Evolutionary conservation across 768 basidiomycete genomes (phyloP), one percentile per base, ranked within the genome.

Genomic region (Rhizopogon vesiculosus): DNA sequence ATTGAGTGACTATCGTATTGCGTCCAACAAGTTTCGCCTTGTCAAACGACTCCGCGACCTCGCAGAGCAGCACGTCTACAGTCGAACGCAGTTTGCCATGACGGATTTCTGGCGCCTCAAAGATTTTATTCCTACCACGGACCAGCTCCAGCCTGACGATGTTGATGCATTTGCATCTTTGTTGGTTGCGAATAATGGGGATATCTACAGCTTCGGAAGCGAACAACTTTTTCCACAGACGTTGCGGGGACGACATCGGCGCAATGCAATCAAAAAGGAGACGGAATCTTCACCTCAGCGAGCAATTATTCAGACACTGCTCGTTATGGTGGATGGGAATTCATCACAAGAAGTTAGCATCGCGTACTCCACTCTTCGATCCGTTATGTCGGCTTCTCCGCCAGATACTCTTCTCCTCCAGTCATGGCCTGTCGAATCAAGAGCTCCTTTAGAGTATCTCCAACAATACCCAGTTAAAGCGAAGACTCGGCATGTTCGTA

Each of bases 61-160:
- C 56, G 74, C 81, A 3, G 62, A 69, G 6, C 64, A 67, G 13
- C 65, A 69, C 4, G 64, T 71, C 9, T 76, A 80, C 45, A 67
- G 72, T 13, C 68, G 72, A 53, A 66, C 68, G 7, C 73, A 75
- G 29, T 90, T 89, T 54, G 72, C 81, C 0, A 71, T 73, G 51
- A 74, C 74, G 8, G 84, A 87, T 59, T 93, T 95, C 67, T 97
- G 93, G 93, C 80, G 84, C 40, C 72, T 96, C 64, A 93, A 92
- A 65, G 83, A 84, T 22, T 86, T 80, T 63, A 86, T 94, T 42
- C 90, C 90, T 5, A 53, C 76, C 1, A 59, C 62, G 5, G 69
- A 74, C 1, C 71, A 77, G 29, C 71, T 92, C n/a, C 80, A 82
- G 46, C 78, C 79, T 39, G 83, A 83, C 35, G 90, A 93, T 63